A percentile compares a stretch with the other conserved stretches of the same genome.
Conservation (phyloP, 768 basidiomycete species). For the Lentinula sp. region DNA sequence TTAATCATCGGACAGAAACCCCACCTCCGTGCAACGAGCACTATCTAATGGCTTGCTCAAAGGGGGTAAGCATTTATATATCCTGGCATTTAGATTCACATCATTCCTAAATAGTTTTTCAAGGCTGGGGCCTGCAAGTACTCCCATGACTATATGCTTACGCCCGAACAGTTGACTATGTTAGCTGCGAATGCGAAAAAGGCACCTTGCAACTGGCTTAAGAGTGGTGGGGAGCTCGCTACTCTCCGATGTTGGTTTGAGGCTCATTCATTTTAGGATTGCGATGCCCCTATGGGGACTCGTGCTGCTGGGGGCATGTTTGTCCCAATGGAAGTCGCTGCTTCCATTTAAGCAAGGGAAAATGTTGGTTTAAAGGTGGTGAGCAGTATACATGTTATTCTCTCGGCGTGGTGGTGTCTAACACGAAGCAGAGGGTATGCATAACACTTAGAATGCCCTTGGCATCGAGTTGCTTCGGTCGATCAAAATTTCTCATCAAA, state of each 20-base stretch:
- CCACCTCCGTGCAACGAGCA: slow-evolving; percentile 85
- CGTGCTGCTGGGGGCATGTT: slow-evolving; percentile 80
- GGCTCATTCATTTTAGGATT: slow-evolving; percentile 36
- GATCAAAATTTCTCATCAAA: not conserved
- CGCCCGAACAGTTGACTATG: slow-evolving; percentile 64
- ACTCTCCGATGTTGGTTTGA: not conserved
- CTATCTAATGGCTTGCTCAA: slow-evolving; percentile 79
- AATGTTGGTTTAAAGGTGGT: slow-evolving; percentile 86
- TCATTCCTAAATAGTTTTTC: slow-evolving; percentile 11
- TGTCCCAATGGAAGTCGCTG: slow-evolving; percentile 77
- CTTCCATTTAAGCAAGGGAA: slow-evolving; percentile 51
- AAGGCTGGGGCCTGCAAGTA: slow-evolving; percentile 71
- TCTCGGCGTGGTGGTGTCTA: not conserved
- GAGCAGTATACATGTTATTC: slow-evolving; percentile 8
- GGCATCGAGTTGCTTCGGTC: not conserved
- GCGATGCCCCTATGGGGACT: slow-evolving; percentile 68
- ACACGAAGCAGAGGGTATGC: slow-evolving; percentile 5
- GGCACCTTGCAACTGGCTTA: slow-evolving; percentile 80
- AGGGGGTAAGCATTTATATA: slow-evolving; percentile 44
- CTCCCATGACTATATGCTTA: slow-evolving; percentile 74
- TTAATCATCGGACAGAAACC: slow-evolving; percentile 39
- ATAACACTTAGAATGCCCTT: not conserved
- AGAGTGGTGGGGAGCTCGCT: slow-evolving; percentile 47
- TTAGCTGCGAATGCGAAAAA: slow-evolving; percentile 77
- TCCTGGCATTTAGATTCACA: not conserved